Percentiles rank a stretch among this genome's conserved stretches.
Conservation (phyloP, 495 filamentous ascomycete genomes). For the Aspergillus nidulans region DNA sequence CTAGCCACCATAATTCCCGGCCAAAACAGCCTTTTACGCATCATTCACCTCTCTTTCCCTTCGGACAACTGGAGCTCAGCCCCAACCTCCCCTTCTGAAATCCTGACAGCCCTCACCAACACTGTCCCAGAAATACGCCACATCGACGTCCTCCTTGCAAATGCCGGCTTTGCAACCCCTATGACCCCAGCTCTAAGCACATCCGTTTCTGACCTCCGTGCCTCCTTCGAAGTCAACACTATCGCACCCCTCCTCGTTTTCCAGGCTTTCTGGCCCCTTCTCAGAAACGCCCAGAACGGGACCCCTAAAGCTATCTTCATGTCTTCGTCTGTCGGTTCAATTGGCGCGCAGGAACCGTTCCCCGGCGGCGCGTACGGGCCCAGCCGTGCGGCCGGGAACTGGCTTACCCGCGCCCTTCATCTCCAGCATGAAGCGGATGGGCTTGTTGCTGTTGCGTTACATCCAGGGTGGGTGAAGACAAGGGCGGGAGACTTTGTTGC, state of each 20-base stretch:
- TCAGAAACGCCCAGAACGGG: conserved; percentile 17
- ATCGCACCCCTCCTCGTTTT: conserved; percentile 32
- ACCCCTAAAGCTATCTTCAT: conserved; percentile 30
- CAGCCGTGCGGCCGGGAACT: conserved; percentile 30
- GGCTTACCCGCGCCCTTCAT: conserved; percentile 21
- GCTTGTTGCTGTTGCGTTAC: conserved; percentile 24
- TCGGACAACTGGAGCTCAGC: no score
- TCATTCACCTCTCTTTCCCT: conserved; percentile 23
- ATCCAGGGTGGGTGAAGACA: conserved; percentile 11
- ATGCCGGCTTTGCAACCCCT: conserved; percentile 35
- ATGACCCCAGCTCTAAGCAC: conserved; percentile 16
- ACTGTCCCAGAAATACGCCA: conserved; percentile 16
- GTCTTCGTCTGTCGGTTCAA: conserved; percentile 17
- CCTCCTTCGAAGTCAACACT: conserved; percentile 34
- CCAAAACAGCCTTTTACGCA: conserved; percentile 31
- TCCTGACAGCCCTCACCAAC: not conserved
- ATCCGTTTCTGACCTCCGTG: conserved; percentile 11
- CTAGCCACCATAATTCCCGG: conserved; percentile 17
- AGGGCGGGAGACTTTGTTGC: conserved; percentile 19
- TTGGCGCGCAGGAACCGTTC: conserved; percentile 16
- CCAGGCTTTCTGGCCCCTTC: conserved; percentile 33
- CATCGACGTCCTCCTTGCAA: conserved; percentile 49
- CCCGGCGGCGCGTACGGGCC: conserved; percentile 32
- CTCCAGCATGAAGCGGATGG: conserved; percentile 33
- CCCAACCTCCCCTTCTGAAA: conserved; percentile 9